Evolutionary conservation across 306 rosid genomes (phyloP).

Genomic region (Glycine tomentella): DNA sequence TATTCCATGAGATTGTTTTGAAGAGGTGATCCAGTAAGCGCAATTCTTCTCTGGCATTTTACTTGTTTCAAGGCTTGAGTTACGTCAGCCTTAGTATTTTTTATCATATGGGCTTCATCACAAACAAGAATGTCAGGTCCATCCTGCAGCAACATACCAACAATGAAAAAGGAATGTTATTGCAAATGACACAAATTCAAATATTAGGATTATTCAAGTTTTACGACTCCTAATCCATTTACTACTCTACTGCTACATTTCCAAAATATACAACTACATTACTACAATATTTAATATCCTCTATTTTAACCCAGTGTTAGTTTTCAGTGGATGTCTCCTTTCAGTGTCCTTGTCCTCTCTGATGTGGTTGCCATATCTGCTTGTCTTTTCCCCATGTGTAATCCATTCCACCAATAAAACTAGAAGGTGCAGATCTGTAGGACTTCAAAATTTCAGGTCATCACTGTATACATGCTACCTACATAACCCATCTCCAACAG

Average conservation of each 20-base stretch:
- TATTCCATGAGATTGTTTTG: slow-evolving; percentile 99
- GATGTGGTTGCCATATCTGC: slow-evolving; percentile 1
- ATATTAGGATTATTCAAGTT: slow-evolving; percentile 20
- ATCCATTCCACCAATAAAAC: slow-evolving; percentile 10
- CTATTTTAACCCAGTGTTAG: slow-evolving; percentile 8
- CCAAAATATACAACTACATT: slow-evolving; percentile 18
- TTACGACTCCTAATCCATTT: slow-evolving; percentile 28
- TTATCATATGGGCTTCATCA: slow-evolving; percentile 97
- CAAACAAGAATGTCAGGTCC: slow-evolving; percentile 99
- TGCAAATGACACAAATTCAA: slow-evolving; percentile 17
- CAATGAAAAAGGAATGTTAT: slow-evolving; percentile 41
- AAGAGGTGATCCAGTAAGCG: slow-evolving; percentile 96
- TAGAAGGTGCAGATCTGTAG: slow-evolving; percentile 11
- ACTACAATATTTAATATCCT: not conserved
- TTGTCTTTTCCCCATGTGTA: not conserved
- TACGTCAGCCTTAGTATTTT: slow-evolving; percentile 87
- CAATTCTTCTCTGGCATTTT: slow-evolving; percentile 95
- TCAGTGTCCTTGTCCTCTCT: slow-evolving; percentile 12
- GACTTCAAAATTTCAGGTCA: not conserved
- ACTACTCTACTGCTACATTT: not conserved
- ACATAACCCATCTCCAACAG: not conserved
- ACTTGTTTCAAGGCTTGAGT: slow-evolving; percentile 98
- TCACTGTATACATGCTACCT: not conserved
- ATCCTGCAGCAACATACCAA: slow-evolving; percentile 64
- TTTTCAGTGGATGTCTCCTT: slow-evolving; percentile 7